Base-by-base conservation (phyloP, 2,329 filamentous ascomycete species). In the Aspergillus awamori region DNA sequence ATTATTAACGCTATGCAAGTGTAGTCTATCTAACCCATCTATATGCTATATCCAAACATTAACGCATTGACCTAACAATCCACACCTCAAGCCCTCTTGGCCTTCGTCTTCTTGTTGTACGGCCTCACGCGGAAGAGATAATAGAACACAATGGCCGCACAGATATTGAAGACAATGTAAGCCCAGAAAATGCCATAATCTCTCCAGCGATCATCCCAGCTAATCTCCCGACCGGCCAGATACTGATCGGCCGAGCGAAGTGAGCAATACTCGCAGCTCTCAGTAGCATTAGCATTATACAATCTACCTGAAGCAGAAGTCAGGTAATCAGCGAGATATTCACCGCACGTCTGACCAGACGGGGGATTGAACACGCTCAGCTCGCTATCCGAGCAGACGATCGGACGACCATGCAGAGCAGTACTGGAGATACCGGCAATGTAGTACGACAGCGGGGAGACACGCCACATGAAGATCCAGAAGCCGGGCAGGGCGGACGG, bases 381-480 rank as follows among this genome's bases (percentile, higher is more conserved):
- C 72, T 96, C 92, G 69, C 89, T 90, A 6, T 74, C 65, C 0
- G 89, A 87, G 75, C 92, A 96, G 0, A 72, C 65, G 17, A 93
- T 86, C 0, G 78, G 54, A 0, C 85, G 86, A 68, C 90, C 87
- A 30, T 89, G 89, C 2, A 96, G 79, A 3, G 85, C 90, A 0
- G 84, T 84, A 0, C 87, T 83, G 0, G 93, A 72, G 80, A 96
- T 88, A 26, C 87, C 89, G 15, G 83, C 83, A n/a, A 93, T 85
- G 92, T 0, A 92, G 61, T 48, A 64, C 39, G 26, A 74, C 67
- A 55, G 65, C n/a, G 63, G 47, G 38, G 61, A 61, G 48, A 61
- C 61, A 3, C 61, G 54, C 22, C 60, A 63, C 61, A 63, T 63
- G 54, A 61, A 63, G 17, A 63, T 63, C 61, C 49, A 68, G 59